Percentiles rank a stretch among this genome's conserved stretches.
These are phyloP conservation scores for Elsinoe australis DNA, from an alignment of 2,329 filamentous ascomycete genomes.

Conservation along the genomic window DNA sequence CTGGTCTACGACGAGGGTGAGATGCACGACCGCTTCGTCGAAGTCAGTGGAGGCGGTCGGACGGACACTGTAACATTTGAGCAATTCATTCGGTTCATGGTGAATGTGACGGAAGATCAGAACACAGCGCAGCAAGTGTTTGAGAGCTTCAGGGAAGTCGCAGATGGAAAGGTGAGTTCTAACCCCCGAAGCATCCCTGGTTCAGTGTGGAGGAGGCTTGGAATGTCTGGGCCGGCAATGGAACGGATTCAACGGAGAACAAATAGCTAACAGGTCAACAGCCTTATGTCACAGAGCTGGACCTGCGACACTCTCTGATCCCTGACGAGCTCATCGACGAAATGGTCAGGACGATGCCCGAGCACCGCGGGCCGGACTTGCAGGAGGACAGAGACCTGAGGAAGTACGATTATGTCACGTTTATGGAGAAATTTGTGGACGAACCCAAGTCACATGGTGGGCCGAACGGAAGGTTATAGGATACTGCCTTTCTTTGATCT, in stretches of 20 bases:
- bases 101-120: slow-evolving; percentile 96
- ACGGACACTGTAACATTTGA: slow-evolving; percentile 81
- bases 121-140: slow-evolving; percentile 98
- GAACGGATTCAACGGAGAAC: slow-evolving; percentile 15
- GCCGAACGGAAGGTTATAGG: slow-evolving; percentile 15
- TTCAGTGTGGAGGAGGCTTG: neutral
- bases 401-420: slow-evolving; percentile 93
- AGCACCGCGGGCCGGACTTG: slow-evolving; percentile 75
- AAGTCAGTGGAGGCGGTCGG: slow-evolving; percentile 65
- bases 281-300: slow-evolving; percentile 96
- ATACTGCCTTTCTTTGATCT: slow-evolving; percentile 12
- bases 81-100: slow-evolving; percentile 99
- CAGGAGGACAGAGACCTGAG: slow-evolving; percentile 73
- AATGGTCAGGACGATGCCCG: slow-evolving; percentile 76
- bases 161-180: slow-evolving; percentile 79
- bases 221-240: slow-evolving; percentile 7
- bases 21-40: slow-evolving; percentile 91
- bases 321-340: slow-evolving; percentile 96
- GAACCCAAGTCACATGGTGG: slow-evolving; percentile 8
- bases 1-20: slow-evolving; percentile 95
- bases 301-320: slow-evolving; percentile 87
- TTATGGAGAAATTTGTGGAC: slow-evolving; percentile 70
- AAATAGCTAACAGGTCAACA: slow-evolving; percentile 25
- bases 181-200: neutral
- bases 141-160: slow-evolving; percentile 94